phyloP scores from a whole-genome alignment of 495 filamentous ascomycete species.

The Penicillium bovifimosum region DNA sequence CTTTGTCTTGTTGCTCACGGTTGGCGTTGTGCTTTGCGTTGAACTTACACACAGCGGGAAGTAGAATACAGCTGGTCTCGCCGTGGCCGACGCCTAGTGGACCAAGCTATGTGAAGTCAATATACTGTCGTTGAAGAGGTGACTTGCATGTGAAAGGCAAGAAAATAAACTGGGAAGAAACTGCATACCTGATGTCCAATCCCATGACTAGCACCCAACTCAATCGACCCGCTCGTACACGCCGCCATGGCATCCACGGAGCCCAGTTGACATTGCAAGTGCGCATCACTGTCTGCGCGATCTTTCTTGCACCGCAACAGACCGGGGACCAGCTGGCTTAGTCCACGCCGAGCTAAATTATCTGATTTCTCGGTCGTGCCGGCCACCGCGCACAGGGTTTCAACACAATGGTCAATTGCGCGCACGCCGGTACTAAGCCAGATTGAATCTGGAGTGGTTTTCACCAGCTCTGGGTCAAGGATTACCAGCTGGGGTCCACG shows the following conservation, averaged over 20 bases:
- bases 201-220: slow-evolving; percentile 56
- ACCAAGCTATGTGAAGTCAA: slow-evolving; percentile 37
- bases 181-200: slow-evolving; percentile 56
- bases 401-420: slow-evolving; percentile 61
- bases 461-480: slow-evolving; percentile 50
- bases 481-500: slow-evolving; percentile 51
- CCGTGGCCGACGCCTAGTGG: slow-evolving; percentile 60
- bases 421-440: slow-evolving; percentile 60
- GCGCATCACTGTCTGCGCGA: slow-evolving; percentile 39
- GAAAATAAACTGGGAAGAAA: not conserved
- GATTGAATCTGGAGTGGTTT: slow-evolving; percentile 51
- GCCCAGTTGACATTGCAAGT: slow-evolving; percentile 50
- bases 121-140: not conserved
- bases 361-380: slow-evolving; percentile 37
- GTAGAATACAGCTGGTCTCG: slow-evolving; percentile 60
- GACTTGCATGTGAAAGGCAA: not conserved
- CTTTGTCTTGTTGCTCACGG: slow-evolving; percentile 38
- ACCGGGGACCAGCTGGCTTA: slow-evolving; percentile 46
- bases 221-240: slow-evolving; percentile 37
- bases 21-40: slow-evolving; percentile 49
- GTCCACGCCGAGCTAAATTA: slow-evolving; percentile 34
- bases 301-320: slow-evolving; percentile 46
- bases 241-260: slow-evolving; percentile 52
- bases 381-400: slow-evolving; percentile 47
- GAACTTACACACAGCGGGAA: slow-evolving; percentile 56